phyloP scores from a whole-genome alignment of 257 asterid genomes.

The Solanum peruvianum region DNA sequence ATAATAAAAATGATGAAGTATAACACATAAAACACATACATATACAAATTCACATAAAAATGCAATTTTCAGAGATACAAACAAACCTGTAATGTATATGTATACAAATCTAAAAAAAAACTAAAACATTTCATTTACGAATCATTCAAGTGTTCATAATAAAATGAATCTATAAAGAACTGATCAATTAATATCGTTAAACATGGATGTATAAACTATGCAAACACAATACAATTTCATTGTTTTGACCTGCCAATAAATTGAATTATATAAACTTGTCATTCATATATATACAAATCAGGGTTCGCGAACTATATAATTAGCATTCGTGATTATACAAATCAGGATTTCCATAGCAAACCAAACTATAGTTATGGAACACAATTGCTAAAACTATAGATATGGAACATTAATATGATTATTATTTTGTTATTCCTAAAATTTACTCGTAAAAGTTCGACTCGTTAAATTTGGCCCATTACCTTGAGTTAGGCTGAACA shows the following conservation, averaged over 20 bases:
- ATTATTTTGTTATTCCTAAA: no score
- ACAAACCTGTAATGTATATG: background rate
- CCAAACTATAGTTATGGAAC: no score
- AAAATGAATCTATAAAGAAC: background rate
- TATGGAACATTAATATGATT: no score
- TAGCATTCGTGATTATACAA: no score
- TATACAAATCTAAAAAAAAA: background rate
- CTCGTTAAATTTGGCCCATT: no score
- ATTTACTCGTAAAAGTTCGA: background rate
- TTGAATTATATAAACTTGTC: no score
- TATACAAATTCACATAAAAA: no score
- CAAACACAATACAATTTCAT: background rate
- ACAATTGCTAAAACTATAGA: no score
- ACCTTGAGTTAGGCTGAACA: no score
- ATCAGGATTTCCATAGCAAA: background rate
- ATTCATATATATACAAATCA: background rate
- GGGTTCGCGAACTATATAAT: no score
- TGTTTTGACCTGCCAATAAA: no score
- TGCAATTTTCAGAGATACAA: background rate
- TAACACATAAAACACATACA: background rate
- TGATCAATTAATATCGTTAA: background rate
- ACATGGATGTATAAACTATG: background rate
- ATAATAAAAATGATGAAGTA: no score
- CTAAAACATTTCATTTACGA: background rate
- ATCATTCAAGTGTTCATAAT: background rate